Percentiles rank a stretch among this genome's conserved stretches.
Evolutionary conservation across 2,329 filamentous ascomycete genomes (phyloP).

Genomic region (Apiospora hydei): DNA sequence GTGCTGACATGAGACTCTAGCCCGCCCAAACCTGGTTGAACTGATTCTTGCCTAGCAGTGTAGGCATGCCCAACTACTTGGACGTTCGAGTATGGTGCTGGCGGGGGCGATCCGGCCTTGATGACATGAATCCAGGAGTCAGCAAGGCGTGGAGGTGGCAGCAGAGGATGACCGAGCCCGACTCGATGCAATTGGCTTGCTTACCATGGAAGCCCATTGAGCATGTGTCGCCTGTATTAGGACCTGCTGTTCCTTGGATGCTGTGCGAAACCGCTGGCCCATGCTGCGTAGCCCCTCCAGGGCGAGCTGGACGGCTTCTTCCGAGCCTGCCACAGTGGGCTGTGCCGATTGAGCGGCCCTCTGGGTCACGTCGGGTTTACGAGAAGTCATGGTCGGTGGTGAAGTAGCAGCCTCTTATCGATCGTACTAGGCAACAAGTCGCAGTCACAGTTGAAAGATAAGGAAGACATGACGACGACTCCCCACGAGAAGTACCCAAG

Average conservation of each 20-base stretch:
- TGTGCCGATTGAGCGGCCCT: too few species aligned
- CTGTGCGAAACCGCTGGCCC: not conserved
- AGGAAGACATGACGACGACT: not conserved
- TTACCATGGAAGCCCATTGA: constrained; percentile 20
- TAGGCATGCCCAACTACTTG: not conserved
- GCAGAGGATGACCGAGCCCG: not conserved
- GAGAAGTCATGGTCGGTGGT: not conserved
- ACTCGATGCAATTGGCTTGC: not conserved
- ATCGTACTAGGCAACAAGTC: not conserved
- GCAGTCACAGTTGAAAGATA: not conserved
- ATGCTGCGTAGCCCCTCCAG: not conserved
- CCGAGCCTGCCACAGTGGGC: not conserved
- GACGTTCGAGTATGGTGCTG: not conserved
- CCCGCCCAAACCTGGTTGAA: constrained; percentile 1
- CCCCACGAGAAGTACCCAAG: not conserved
- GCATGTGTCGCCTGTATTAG: constrained; percentile 14
- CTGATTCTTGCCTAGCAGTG: not conserved
- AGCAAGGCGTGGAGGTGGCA: not conserved
- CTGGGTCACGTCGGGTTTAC: not conserved
- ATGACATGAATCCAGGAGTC: not conserved
- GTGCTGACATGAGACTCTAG: constrained; percentile 11
- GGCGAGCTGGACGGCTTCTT: constrained; percentile 15
- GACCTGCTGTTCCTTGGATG: constrained; percentile 17
- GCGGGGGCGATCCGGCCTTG: not conserved
- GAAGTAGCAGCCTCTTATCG: not conserved